These are phyloP conservation scores for Fusarium sp. DNA, from an alignment of 2,329 filamentous ascomycete species.

Conservation along the genomic window DNA sequence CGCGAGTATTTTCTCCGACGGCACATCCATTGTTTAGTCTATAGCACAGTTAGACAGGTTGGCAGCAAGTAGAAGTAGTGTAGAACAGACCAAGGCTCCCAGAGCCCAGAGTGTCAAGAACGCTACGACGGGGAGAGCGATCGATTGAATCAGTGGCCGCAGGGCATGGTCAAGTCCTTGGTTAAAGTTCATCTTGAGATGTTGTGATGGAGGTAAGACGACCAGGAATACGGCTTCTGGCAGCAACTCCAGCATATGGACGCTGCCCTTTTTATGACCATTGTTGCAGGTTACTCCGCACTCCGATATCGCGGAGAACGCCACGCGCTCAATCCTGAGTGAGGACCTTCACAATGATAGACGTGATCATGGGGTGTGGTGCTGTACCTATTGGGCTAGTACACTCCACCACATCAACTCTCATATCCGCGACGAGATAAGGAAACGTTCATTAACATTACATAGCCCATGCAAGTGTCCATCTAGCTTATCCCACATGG, in stretches of 20 bases:
- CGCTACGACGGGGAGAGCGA: constrained; percentile 16
- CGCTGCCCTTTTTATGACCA: background rate
- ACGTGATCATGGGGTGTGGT: background rate
- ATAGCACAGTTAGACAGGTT: background rate
- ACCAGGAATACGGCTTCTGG: background rate
- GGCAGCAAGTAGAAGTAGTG: background rate
- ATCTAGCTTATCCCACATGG: constrained; percentile 30
- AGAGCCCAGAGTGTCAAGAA: constrained; percentile 19
- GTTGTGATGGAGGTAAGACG: background rate
- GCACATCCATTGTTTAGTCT: constrained; percentile 37
- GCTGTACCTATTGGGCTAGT: constrained; percentile 8
- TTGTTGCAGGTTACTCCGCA: background rate
- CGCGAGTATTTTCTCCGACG: constrained; percentile 15
- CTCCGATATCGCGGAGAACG: background rate
- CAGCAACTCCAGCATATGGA: background rate
- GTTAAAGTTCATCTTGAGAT: background rate
- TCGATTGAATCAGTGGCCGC: constrained; percentile 13
- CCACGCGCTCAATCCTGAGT: background rate
- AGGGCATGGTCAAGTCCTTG: background rate
- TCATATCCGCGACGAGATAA: constrained; percentile 21
- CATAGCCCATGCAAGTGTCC: constrained; percentile 28
- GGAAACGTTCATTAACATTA: constrained; percentile 43
- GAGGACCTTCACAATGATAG: background rate
- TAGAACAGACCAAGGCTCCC: constrained; percentile 14
- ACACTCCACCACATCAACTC: constrained; percentile 9